These are phyloP conservation scores for Thymus mandschuricus DNA, from an alignment of 257 asterid species.

Conservation along the genomic window DNA sequence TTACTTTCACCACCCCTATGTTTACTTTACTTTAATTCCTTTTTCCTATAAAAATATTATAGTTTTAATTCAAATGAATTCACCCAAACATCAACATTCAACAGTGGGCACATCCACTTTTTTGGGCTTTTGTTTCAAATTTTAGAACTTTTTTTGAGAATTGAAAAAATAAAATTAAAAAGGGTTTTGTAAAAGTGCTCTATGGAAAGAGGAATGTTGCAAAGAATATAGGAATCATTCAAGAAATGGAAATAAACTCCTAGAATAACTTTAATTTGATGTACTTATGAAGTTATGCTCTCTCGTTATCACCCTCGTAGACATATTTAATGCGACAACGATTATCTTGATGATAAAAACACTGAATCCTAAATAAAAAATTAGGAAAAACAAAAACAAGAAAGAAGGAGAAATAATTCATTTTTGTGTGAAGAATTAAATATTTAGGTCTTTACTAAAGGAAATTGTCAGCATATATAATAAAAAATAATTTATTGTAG, in stretches of 20 bases:
- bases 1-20: conserved; percentile 36
- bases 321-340: too few relatives aligned
- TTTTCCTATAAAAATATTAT: conserved; percentile 25
- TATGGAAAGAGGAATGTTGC: not conserved
- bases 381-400: too few relatives aligned
- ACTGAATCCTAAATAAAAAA: too few relatives aligned
- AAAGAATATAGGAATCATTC: not conserved
- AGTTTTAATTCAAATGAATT: conserved; percentile 8
- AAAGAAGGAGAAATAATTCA: not conserved
- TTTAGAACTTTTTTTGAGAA: not conserved
- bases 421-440: too few relatives aligned
- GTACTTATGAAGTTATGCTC: too few relatives aligned
- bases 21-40: conserved; percentile 27
- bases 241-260: not conserved
- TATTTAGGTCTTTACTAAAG: too few relatives aligned
- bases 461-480: not conserved
- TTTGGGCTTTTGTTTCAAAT: conserved; percentile 34
- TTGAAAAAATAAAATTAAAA: not conserved
- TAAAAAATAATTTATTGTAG: not conserved
- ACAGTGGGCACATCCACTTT: conserved; percentile 29
- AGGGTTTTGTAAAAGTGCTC: not conserved
- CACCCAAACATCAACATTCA: conserved; percentile 21
- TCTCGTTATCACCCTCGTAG: too few relatives aligned
- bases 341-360: too few relatives aligned
- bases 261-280: too few relatives aligned